Percentiles rank a stretch among this genome's conserved stretches.
These are phyloP conservation scores for Gossypium davidsonii DNA, from an alignment of 441 rosid genomes.

Conservation along the genomic window DNA sequence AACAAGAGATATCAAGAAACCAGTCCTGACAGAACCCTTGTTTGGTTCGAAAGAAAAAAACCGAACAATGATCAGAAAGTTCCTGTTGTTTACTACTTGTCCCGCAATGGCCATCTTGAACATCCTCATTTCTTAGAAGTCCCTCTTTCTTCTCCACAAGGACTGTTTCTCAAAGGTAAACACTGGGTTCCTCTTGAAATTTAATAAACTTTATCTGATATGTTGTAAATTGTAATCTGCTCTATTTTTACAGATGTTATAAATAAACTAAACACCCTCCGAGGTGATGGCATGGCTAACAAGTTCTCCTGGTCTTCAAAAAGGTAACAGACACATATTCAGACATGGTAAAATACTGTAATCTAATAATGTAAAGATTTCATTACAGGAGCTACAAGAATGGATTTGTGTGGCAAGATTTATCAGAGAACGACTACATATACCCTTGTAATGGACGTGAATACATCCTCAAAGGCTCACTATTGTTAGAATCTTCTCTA, in stretches of 20 bases:
- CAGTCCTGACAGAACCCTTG: slow-evolving; percentile 24
- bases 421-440: slow-evolving; percentile 31
- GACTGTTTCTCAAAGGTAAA: slow-evolving; percentile 40
- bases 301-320: slow-evolving; percentile 37
- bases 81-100: slow-evolving; percentile 40
- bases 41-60: slow-evolving; percentile 23
- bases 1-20: slow-evolving; percentile 14
- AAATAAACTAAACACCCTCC: slow-evolving; percentile 23
- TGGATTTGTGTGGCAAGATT: slow-evolving; percentile 51
- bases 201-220: background rate
- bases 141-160: slow-evolving; percentile 33
- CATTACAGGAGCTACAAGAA: slow-evolving; percentile 32
- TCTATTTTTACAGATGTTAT: slow-evolving; percentile 23
- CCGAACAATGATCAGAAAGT: slow-evolving; percentile 15
- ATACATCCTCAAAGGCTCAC: slow-evolving; percentile 42
- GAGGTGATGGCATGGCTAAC: slow-evolving; percentile 33
- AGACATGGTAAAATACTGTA: background rate
- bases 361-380: background rate
- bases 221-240: background rate
- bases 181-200: background rate
- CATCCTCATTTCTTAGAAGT: slow-evolving; percentile 54
- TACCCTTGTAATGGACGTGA: slow-evolving; percentile 36
- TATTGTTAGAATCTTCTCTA: slow-evolving; percentile 18
- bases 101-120: slow-evolving; percentile 41
- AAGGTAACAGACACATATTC: slow-evolving; percentile 10